These are phyloP conservation scores for Cryphonectria nitschkei DNA, from an alignment of 2,329 filamentous ascomycete species.

Conservation along the genomic window DNA sequence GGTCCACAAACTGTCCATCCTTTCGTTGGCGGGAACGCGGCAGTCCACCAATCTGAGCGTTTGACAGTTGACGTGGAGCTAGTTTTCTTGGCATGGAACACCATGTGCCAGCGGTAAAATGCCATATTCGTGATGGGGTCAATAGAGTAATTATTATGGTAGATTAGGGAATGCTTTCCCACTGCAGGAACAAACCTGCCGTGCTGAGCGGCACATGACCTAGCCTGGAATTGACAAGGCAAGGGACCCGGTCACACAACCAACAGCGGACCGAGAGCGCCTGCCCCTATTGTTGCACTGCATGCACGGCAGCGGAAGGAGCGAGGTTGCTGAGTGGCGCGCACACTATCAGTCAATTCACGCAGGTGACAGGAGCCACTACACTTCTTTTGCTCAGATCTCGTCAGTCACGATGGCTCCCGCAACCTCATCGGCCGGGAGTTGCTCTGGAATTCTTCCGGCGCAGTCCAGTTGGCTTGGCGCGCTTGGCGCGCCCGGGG, in stretches of 20 bases:
- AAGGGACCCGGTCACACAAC: background rate
- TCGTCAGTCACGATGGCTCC: background rate
- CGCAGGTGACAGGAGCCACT: background rate
- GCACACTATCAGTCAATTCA: background rate
- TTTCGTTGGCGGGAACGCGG: slow-evolving; percentile 1
- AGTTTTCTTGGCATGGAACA: slow-evolving; percentile 1
- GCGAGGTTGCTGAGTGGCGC: background rate
- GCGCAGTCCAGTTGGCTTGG: background rate
- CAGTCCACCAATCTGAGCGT: slow-evolving; percentile 10
- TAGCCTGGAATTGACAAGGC: background rate
- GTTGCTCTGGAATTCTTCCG: background rate
- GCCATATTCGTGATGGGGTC: background rate
- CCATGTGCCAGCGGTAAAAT: background rate
- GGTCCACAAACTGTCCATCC: background rate
- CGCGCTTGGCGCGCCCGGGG: background rate
- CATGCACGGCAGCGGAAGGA: background rate
- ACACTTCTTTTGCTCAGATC: background rate
- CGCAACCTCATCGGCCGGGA: background rate
- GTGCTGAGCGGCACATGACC: background rate
- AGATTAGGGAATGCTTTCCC: background rate
- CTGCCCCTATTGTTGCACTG: background rate
- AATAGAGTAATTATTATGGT: background rate
- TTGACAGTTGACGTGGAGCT: background rate
- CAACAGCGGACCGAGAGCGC: background rate
- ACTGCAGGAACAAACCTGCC: background rate